Conservation (phyloP, 768 basidiomycete species). For the Leccinum fibrillosum region DNA sequence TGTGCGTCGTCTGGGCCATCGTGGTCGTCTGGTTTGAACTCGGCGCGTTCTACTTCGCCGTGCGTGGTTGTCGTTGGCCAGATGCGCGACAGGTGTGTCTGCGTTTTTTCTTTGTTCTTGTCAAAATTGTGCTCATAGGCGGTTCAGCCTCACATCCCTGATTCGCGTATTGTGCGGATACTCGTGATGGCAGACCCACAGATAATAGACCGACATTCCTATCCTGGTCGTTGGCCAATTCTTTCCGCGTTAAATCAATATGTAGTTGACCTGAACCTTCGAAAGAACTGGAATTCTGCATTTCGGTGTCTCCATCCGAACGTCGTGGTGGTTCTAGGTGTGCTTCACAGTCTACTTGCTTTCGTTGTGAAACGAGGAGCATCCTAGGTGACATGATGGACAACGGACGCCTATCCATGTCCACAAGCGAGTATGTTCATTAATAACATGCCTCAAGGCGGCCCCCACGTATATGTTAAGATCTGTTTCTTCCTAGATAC, state of each 20-base stretch:
- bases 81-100: slow-evolving; percentile 36
- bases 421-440: slow-evolving; percentile 61
- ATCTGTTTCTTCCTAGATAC: slow-evolving; percentile 53
- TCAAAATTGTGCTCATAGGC: not conserved
- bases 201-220: slow-evolving; percentile 73
- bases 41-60: slow-evolving; percentile 48
- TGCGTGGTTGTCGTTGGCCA: slow-evolving; percentile 60
- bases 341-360: not conserved
- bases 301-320: slow-evolving; percentile 55
- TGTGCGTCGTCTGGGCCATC: slow-evolving; percentile 60
- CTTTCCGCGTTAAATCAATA: slow-evolving; percentile 59
- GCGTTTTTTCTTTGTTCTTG: not conserved
- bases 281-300: slow-evolving; percentile 79
- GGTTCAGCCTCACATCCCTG: slow-evolving; percentile 16
- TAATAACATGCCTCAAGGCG: not conserved
- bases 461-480: slow-evolving; percentile 4
- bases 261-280: slow-evolving; percentile 77
- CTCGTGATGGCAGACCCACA: slow-evolving; percentile 91
- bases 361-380: not conserved
- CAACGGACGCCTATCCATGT: slow-evolving; percentile 64
- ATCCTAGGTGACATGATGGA: slow-evolving; percentile 77
- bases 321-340: slow-evolving; percentile 74
- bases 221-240: slow-evolving; percentile 54
- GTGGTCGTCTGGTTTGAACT: slow-evolving; percentile 71
- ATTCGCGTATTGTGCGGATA: slow-evolving; percentile 29